These are phyloP conservation scores for Apiospora koreana DNA, from an alignment of 2,329 filamentous ascomycete genomes.

Conservation along the genomic window DNA sequence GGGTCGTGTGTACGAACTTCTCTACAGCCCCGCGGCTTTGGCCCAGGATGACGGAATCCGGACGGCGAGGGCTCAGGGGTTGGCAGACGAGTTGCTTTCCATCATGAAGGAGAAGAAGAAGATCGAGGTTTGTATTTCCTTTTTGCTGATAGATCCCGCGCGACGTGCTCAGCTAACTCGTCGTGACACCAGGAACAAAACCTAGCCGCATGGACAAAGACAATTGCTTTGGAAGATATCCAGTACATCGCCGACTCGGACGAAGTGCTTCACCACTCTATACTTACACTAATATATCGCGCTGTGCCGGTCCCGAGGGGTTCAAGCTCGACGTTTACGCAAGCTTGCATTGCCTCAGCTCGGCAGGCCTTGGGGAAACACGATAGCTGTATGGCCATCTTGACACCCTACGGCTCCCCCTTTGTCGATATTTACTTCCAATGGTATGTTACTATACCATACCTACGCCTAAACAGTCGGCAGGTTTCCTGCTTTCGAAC, in stretches of 20 bases:
- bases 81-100: constrained; percentile 38
- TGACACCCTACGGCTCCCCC: constrained; percentile 41
- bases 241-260: constrained; percentile 35
- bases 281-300: constrained; percentile 53
- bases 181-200: not conserved
- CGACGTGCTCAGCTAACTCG: not conserved
- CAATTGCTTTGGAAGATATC: not conserved
- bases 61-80: constrained; percentile 37
- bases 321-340: constrained; percentile 45
- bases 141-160: not conserved
- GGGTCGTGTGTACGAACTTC: constrained; percentile 58
- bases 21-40: constrained; percentile 54
- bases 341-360: constrained; percentile 51
- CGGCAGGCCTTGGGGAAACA: constrained; percentile 50
- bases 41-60: constrained; percentile 41
- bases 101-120: constrained; percentile 8
- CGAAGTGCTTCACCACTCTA: constrained; percentile 50
- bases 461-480: too few species aligned
- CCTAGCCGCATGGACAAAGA: not conserved
- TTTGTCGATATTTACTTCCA: constrained; percentile 51
- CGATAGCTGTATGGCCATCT: constrained; percentile 42
- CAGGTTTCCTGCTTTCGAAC: too few species aligned
- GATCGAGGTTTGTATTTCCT: constrained; percentile 15
- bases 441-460: too few species aligned
- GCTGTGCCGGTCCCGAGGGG: constrained; percentile 49